These are phyloP conservation scores for Nymphaea thermarum DNA, from an alignment of 164 flowering plant genomes.

Conservation along the genomic window DNA sequence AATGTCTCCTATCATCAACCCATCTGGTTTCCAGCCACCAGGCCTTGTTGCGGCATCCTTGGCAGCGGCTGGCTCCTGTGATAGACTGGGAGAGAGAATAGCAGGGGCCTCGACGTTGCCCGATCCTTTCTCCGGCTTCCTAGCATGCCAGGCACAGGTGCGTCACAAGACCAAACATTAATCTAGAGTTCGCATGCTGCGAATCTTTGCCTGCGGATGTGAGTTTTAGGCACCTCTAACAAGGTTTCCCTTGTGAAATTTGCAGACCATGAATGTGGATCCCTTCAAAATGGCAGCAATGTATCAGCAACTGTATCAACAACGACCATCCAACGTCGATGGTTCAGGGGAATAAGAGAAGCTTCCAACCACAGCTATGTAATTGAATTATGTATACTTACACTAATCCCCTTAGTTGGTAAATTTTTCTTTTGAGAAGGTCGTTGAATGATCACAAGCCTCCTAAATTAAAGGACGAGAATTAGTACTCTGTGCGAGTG, in stretches of 20 bases:
- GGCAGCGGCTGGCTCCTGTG: slow-evolving; percentile 31
- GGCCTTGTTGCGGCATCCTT: slow-evolving; percentile 16
- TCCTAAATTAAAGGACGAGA: no score
- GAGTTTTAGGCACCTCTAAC: neutral
- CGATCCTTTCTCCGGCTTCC: slow-evolving; percentile 49
- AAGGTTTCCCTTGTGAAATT: neutral
- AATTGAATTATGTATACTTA: neutral
- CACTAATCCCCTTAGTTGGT: neutral
- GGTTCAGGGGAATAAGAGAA: neutral
- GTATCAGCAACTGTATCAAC: slow-evolving; percentile 47
- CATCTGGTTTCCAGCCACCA: slow-evolving; percentile 6
- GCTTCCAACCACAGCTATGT: neutral
- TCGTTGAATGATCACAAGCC: neutral
- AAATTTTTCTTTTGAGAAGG: neutral
- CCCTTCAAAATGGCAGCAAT: slow-evolving; percentile 58
- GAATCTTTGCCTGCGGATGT: neutral
- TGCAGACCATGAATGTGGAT: slow-evolving; percentile 74
- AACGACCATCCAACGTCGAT: slow-evolving; percentile 17
- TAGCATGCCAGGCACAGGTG: slow-evolving; percentile 60
- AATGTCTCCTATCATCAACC: slow-evolving; percentile 35
- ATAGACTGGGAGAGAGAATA: slow-evolving; percentile 18
- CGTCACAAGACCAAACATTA: neutral
- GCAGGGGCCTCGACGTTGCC: slow-evolving; percentile 8
- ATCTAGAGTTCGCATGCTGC: neutral
- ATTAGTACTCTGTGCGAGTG: neutral